Evolutionary conservation across 2,329 filamentous ascomycete species (phyloP).

Genomic region (Blastomyces silverae): DNA sequence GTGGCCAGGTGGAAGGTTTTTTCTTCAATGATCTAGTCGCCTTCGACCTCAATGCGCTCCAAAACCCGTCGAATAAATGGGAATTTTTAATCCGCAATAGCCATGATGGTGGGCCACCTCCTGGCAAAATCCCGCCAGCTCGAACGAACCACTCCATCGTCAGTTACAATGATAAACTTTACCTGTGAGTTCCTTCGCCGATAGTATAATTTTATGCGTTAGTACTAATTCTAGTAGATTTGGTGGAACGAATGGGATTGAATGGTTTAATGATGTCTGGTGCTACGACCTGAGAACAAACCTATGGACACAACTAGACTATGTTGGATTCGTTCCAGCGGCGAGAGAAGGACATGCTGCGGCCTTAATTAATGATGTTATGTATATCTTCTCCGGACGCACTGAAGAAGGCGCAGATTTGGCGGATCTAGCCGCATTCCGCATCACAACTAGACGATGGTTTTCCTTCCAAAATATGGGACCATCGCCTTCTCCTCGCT

Average conservation of each 20-base stretch:
- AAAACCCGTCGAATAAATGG: slow-evolving; percentile 87
- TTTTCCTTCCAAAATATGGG: slow-evolving; percentile 99
- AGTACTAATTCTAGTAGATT: slow-evolving; percentile 54
- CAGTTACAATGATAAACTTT: slow-evolving; percentile 87
- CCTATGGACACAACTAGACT: slow-evolving; percentile 81
- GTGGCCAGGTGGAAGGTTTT: slow-evolving; percentile 91
- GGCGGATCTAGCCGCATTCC: slow-evolving; percentile 83
- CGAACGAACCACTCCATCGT: slow-evolving; percentile 93
- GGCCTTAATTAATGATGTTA: slow-evolving; percentile 89
- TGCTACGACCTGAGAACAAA: slow-evolving; percentile 81
- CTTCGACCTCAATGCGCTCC: slow-evolving; percentile 91
- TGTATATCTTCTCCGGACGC: slow-evolving; percentile 97
- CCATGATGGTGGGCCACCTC: slow-evolving; percentile 50
- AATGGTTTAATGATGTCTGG: slow-evolving; percentile 99
- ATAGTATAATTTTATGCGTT: background rate
- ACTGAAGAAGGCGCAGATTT: slow-evolving; percentile 89
- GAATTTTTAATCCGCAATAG: slow-evolving; percentile 79
- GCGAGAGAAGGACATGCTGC: slow-evolving; percentile 92
- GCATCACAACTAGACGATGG: slow-evolving; percentile 79
- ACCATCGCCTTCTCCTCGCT: slow-evolving; percentile 83
- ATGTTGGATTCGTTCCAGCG: slow-evolving; percentile 93
- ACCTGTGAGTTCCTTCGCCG: slow-evolving; percentile 57
- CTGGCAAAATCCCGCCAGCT: slow-evolving; percentile 69
- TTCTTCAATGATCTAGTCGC: slow-evolving; percentile 97
- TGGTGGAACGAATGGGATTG: slow-evolving; percentile 88